Conservation (phyloP, 2,329 filamentous ascomycete genomes). For the Aspergillus neotritici region DNA sequence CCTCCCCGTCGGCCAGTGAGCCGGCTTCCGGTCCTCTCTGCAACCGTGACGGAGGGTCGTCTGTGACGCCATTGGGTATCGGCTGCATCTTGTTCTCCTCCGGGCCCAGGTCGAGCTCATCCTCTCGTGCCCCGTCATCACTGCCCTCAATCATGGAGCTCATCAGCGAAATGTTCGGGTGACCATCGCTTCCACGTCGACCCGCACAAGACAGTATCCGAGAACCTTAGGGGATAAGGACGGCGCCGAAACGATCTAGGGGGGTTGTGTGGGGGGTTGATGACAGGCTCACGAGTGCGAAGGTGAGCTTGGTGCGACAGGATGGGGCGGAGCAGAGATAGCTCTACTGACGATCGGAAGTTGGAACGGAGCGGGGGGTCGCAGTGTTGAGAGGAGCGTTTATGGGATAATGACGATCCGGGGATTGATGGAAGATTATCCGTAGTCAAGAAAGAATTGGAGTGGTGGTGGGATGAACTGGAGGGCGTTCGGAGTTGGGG, state of each 20-base stretch:
- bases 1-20: slow-evolving; percentile 19
- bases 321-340: too few relatives aligned
- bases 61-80: slow-evolving; percentile 24
- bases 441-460: too few relatives aligned
- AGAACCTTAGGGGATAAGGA: slow-evolving; percentile 5
- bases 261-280: background rate
- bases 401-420: too few relatives aligned
- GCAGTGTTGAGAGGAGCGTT: too few relatives aligned
- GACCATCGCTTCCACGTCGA: slow-evolving; percentile 47
- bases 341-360: too few relatives aligned
- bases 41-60: slow-evolving; percentile 8
- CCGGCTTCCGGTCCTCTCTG: slow-evolving; percentile 16
- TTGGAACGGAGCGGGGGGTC: too few relatives aligned
- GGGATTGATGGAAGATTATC: too few relatives aligned
- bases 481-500: too few relatives aligned
- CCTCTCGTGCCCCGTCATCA: slow-evolving; percentile 56
- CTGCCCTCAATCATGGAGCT: slow-evolving; percentile 62
- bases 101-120: slow-evolving; percentile 44
- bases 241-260: background rate
- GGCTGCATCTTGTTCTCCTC: slow-evolving; percentile 31
- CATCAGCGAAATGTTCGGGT: slow-evolving; percentile 54
- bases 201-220: too few relatives aligned
- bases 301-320: too few relatives aligned
- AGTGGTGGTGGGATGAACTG: too few relatives aligned
- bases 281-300: background rate